A percentile compares a stretch with the other conserved stretches of the same genome.
Evolutionary conservation across 306 rosid genomes (phyloP).

Genomic region (Fragaria ananassa): DNA sequence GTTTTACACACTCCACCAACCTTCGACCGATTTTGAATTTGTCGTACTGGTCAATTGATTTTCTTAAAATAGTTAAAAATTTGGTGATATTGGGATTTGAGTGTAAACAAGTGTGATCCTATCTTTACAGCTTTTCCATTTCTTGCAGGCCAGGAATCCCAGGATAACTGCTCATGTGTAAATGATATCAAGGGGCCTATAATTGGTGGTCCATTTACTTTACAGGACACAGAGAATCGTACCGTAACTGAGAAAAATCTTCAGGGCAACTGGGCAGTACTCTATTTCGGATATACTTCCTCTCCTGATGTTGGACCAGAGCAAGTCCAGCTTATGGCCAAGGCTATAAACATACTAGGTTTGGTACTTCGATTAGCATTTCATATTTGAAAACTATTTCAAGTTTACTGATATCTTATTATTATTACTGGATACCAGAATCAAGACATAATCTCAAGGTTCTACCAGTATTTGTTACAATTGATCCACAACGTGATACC

Average conservation of each 20-base stretch:
- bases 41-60: background rate
- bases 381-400: conserved; percentile 7
- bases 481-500: conserved; percentile 91
- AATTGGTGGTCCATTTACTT: conserved; percentile 87
- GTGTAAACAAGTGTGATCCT: background rate
- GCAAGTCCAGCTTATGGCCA: conserved; percentile 61
- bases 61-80: background rate
- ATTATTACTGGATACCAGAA: conserved; percentile 42
- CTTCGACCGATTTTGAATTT: background rate
- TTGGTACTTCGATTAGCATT: conserved; percentile 23
- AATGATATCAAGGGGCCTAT: conserved; percentile 49
- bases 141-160: conserved; percentile 72
- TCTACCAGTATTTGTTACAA: conserved; percentile 77
- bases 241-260: conserved; percentile 56
- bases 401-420: conserved; percentile 20
- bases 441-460: conserved; percentile 48
- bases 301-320: conserved; percentile 95
- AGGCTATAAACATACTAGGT: conserved; percentile 67
- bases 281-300: conserved; percentile 86
- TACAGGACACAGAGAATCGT: conserved; percentile 57
- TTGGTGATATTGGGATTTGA: background rate
- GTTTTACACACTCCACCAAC: background rate
- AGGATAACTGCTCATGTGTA: conserved; percentile 27
- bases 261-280: conserved; percentile 79
- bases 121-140: conserved; percentile 21